phyloP scores from a whole-genome alignment of 2,329 filamentous ascomycete genomes.

The Fusarium agapanthi region DNA sequence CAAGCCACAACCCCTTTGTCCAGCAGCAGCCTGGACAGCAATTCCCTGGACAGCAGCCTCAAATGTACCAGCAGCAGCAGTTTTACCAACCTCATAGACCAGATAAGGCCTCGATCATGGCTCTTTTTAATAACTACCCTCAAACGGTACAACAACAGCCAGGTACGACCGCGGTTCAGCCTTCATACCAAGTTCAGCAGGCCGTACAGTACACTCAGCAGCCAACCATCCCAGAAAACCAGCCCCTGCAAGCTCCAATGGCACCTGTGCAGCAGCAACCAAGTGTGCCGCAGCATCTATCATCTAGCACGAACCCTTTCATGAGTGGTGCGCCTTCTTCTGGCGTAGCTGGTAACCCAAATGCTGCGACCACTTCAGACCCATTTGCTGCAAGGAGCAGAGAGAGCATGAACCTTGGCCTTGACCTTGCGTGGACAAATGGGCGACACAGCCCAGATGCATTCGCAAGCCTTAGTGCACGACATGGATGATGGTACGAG shows the following conservation, averaged over 20 bases:
- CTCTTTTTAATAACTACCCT: conserved; percentile 74
- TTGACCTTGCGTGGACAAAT: conserved; percentile 71
- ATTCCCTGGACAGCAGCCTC: conserved; percentile 26
- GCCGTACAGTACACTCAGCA: conserved; percentile 34
- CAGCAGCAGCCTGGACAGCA: conserved; percentile 39
- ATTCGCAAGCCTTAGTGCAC: conserved; percentile 77
- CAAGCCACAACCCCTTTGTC: conserved; percentile 39
- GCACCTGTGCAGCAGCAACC: conserved; percentile 37
- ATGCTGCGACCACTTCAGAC: conserved; percentile 48
- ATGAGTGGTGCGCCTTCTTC: conserved; percentile 47
- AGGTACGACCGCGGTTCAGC: conserved; percentile 42
- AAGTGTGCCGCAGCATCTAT: conserved; percentile 46
- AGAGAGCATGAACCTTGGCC: conserved; percentile 74
- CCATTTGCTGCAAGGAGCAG: conserved; percentile 63
- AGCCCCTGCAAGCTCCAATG: conserved; percentile 39
- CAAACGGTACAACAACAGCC: conserved; percentile 57
- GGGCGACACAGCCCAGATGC: conserved; percentile 82
- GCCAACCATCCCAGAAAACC: conserved; percentile 44
- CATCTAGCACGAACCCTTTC: conserved; percentile 67
- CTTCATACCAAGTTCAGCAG: conserved; percentile 8
- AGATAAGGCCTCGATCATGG: conserved; percentile 79
- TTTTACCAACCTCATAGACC: conserved; percentile 58
- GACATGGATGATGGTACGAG: conserved; percentile 55
- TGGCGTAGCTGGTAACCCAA: conserved; percentile 32
- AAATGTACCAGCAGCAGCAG: conserved; percentile 45